A percentile compares a stretch with the other conserved stretches of the same genome.
Conservation (phyloP, 164 flowering plant species). For the Saururus chinensis region DNA sequence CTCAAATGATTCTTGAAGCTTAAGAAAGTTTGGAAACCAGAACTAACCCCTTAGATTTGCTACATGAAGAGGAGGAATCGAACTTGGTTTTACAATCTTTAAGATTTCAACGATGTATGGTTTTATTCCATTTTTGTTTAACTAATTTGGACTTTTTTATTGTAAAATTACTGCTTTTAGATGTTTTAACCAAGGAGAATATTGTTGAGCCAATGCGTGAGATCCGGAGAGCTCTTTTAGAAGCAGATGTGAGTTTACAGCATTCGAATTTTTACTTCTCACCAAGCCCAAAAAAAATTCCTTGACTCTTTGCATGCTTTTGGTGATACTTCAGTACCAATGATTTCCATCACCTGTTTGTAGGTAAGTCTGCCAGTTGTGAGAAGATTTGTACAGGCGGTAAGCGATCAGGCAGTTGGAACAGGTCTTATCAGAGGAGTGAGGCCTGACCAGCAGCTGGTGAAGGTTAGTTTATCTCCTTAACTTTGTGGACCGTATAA, state of each 20-base stretch:
- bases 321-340: not conserved
- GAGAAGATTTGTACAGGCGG: slow-evolving; percentile 85
- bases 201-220: slow-evolving; percentile 96
- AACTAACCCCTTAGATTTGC: too few species aligned
- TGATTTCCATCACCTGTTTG: not conserved
- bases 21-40: not conserved
- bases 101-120: not conserved
- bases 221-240: slow-evolving; percentile 90
- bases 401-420: slow-evolving; percentile 91
- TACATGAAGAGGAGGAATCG: too few species aligned
- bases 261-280: not conserved
- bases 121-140: too few species aligned
- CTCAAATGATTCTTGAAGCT: too few species aligned
- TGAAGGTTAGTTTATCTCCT: slow-evolving; percentile 44
- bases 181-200: slow-evolving; percentile 90
- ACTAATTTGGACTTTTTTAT: not conserved
- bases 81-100: too few species aligned
- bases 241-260: slow-evolving; percentile 75
- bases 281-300: too few species aligned
- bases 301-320: not conserved
- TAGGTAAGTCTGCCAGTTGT: slow-evolving; percentile 98
- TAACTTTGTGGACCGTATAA: not conserved
- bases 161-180: slow-evolving; percentile 26
- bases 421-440: slow-evolving; percentile 82
- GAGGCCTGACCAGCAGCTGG: slow-evolving; percentile 92